These are phyloP conservation scores for Colletotrichum chlorophyti DNA, from an alignment of 2,329 filamentous ascomycete species.

Conservation along the genomic window DNA sequence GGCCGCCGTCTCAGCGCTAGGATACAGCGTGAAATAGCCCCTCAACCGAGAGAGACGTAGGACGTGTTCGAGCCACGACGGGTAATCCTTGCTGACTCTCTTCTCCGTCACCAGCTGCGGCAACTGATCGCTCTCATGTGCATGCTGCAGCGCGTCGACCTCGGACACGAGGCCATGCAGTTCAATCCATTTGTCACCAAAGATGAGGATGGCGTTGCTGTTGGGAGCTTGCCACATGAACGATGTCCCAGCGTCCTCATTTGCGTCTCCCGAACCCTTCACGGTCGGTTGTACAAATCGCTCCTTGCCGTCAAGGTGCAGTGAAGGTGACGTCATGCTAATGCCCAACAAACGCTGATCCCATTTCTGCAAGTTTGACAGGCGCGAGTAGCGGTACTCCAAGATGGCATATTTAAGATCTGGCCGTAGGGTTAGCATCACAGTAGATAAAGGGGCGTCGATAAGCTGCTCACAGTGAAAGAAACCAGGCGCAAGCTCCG, in stretches of 20 bases:
- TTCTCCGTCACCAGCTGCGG: constrained; percentile 57
- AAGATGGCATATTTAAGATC: constrained; percentile 80
- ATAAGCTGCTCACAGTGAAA: constrained; percentile 70
- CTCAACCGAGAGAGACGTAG: constrained; percentile 77
- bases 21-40: constrained; percentile 83
- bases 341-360: constrained; percentile 73
- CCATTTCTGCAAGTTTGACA: constrained; percentile 51
- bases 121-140: constrained; percentile 36
- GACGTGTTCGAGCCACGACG: constrained; percentile 80
- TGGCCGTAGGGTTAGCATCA: constrained; percentile 31
- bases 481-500: constrained; percentile 80
- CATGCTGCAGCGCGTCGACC: constrained; percentile 56
- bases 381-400: constrained; percentile 75
- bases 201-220: constrained; percentile 81
- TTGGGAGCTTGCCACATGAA: constrained; percentile 89
- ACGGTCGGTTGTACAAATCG: constrained; percentile 54
- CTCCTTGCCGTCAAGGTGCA: constrained; percentile 65
- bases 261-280: constrained; percentile 47
- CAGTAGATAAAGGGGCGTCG: neutral
- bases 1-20: constrained; percentile 60
- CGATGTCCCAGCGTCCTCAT: constrained; percentile 48
- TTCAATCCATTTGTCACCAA: constrained; percentile 87
- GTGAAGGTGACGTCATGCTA: constrained; percentile 76
- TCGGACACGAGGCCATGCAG: constrained; percentile 80
- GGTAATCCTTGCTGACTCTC: constrained; percentile 70